Conservation (phyloP, 176 grass and related monocot genomes). For the Carex parvula region DNA sequence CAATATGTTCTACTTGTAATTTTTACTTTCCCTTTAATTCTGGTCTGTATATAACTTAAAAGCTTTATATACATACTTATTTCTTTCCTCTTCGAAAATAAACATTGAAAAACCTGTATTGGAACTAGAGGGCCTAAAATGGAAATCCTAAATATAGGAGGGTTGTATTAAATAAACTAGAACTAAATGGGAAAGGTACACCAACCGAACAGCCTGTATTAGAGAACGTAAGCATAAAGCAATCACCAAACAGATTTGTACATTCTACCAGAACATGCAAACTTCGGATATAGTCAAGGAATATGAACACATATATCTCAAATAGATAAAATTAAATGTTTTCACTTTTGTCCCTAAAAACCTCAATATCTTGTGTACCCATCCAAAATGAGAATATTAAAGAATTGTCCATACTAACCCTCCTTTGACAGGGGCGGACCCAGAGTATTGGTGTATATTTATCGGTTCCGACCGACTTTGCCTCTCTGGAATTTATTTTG, state of each 20-base stretch:
- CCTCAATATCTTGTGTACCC: not conserved
- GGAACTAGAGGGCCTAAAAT: not conserved
- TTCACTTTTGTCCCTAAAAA: conserved; percentile 1
- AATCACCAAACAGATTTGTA: conserved; percentile 23
- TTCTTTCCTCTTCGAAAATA: not conserved
- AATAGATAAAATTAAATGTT: not conserved
- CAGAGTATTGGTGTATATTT: no score
- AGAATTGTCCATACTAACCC: not conserved
- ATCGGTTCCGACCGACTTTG: no score
- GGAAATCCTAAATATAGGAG: not conserved
- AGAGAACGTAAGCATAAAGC: conserved; percentile 18
- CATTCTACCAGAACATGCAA: conserved; percentile 14
- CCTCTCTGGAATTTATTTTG: no score
- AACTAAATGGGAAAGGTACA: conserved; percentile 25
- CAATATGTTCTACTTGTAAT: not conserved
- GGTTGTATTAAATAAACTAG: not conserved
- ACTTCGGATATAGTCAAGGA: conserved; percentile 12
- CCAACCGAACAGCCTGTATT: conserved; percentile 15
- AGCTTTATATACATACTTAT: not conserved
- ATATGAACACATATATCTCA: not conserved
- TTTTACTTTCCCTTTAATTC: not conserved
- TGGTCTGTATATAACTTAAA: not conserved
- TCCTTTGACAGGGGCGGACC: not conserved
- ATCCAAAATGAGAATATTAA: not conserved
- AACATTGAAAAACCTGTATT: not conserved